These are phyloP conservation scores for Zymoseptoria passerinii DNA, from an alignment of 2,329 filamentous ascomycete species.

Conservation along the genomic window DNA sequence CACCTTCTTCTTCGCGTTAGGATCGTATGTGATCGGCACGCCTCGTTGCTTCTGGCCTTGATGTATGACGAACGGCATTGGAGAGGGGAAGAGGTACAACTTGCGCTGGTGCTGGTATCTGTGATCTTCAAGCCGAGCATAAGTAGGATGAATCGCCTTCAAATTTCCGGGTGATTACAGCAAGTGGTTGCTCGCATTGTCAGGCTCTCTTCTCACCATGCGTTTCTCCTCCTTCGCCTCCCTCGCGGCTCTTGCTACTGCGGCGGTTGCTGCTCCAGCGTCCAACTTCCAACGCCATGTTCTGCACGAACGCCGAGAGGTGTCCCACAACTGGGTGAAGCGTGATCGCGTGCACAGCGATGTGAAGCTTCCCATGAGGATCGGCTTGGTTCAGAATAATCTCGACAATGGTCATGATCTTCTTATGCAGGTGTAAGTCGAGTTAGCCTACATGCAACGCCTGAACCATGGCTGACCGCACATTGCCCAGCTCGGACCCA, in stretches of 20 bases:
- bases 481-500: constrained; percentile 10
- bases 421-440: constrained; percentile 13
- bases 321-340: constrained; percentile 33
- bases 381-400: constrained; percentile 17
- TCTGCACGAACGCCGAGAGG: constrained; percentile 36
- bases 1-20: neutral
- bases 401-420: constrained; percentile 15
- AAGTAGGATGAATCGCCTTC: neutral
- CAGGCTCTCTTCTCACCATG: constrained; percentile 6
- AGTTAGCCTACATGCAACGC: no score
- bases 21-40: neutral
- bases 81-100: neutral
- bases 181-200: neutral
- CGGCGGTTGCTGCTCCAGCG: constrained; percentile 11
- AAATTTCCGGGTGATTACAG: neutral
- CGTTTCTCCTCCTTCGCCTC: constrained; percentile 13
- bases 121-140: neutral
- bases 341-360: constrained; percentile 24
- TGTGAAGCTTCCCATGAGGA: constrained; percentile 23
- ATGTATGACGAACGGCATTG: neutral
- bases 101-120: neutral
- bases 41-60: neutral
- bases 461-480: neutral
- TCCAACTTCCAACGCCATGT: constrained; percentile 29
- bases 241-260: constrained; percentile 8